Evolutionary conservation across 1,139 yeast species (phyloP).

Genomic region (Nadsonia starkeyi-henricii): DNA sequence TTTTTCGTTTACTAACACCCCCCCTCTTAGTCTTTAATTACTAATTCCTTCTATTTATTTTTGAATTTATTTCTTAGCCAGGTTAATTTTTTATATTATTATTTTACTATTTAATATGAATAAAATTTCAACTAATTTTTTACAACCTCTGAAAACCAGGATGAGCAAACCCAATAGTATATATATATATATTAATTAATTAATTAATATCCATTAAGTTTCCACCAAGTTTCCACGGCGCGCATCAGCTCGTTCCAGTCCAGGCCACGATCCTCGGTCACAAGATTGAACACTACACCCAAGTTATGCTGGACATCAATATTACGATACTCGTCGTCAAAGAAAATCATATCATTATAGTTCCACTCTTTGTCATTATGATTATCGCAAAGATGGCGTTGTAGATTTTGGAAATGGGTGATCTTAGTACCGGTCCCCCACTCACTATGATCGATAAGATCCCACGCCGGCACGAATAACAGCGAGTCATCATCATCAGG

Average conservation of each 20-base stretch:
- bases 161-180: too few relatives aligned
- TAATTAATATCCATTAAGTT: neutral
- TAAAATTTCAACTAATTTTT: too few relatives aligned
- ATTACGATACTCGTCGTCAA: conserved; percentile 58
- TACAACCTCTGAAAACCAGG: too few relatives aligned
- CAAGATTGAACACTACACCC: conserved; percentile 47
- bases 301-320: conserved; percentile 43
- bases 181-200: too few relatives aligned
- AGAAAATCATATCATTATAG: conserved; percentile 41
- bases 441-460: conserved; percentile 39
- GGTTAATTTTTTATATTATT: too few relatives aligned
- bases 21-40: too few relatives aligned
- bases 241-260: conserved; percentile 33
- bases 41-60: too few relatives aligned
- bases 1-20: too few relatives aligned
- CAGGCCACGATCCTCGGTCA: conserved; percentile 35
- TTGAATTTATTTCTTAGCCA: too few relatives aligned
- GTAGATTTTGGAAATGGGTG: conserved; percentile 38
- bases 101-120: too few relatives aligned
- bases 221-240: conserved; percentile 23
- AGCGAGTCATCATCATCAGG: too few relatives aligned
- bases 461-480: conserved; percentile 33
- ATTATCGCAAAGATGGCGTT: conserved; percentile 11
- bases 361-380: conserved; percentile 35
- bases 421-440: conserved; percentile 61